Conservation (phyloP, 768 basidiomycete species). For the Suillus brevipes region DNA sequence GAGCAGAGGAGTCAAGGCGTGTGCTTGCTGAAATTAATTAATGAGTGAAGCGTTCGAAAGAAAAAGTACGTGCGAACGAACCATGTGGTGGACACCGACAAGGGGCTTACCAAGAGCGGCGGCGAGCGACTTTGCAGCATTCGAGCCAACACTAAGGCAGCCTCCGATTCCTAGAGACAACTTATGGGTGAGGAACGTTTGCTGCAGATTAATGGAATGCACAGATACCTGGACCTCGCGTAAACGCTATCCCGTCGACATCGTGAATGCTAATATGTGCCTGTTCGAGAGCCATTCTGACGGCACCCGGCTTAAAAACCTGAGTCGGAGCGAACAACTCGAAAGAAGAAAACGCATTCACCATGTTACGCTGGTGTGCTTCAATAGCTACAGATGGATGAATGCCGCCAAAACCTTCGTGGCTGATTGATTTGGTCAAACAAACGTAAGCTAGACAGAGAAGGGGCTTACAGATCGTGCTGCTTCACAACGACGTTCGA, state of each 20-base stretch:
- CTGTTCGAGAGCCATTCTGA: constrained; percentile 64
- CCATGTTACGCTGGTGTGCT: constrained; percentile 81
- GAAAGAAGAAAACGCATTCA: constrained; percentile 23
- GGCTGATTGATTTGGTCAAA: constrained; percentile 15
- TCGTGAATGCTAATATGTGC: constrained; percentile 59
- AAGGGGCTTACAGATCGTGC: constrained; percentile 51
- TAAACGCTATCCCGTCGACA: constrained; percentile 88
- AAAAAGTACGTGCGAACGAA: constrained; percentile 30
- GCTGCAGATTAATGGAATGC: constrained; percentile 10
- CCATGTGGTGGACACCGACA: constrained; percentile 96
- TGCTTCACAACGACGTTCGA: constrained; percentile 90
- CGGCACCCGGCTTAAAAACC: constrained; percentile 69
- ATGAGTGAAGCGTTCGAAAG: no score
- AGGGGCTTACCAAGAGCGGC: constrained; percentile 76
- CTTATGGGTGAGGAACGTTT: neutral
- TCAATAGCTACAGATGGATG: constrained; percentile 75
- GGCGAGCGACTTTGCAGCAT: constrained; percentile 84
- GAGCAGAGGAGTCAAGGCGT: constrained; percentile 79
- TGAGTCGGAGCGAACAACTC: neutral
- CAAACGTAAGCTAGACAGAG: neutral
- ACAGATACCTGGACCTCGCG: constrained; percentile 74
- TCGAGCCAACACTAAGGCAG: constrained; percentile 76
- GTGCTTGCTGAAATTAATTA: constrained; percentile 70
- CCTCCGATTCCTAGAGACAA: constrained; percentile 63
- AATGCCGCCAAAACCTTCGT: constrained; percentile 59